Base-by-base conservation (phyloP, 2,329 filamentous ascomycete species). In the Talaromyces sp. region DNA sequence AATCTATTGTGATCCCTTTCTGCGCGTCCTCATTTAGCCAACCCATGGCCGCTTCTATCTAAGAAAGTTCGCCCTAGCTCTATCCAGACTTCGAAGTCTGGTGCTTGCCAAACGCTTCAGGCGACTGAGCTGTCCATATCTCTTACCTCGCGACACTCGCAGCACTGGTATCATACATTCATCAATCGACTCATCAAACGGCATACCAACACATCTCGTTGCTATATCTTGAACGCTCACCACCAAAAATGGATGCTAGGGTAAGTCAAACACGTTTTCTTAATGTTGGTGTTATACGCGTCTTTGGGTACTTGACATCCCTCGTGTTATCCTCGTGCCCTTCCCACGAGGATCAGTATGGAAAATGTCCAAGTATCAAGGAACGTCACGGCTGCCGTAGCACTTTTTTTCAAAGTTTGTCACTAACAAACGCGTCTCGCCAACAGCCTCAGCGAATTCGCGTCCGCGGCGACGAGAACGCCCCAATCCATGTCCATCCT, bases 391-490 rank as follows among this genome's bases (percentile, higher is more conserved):
- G 11, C 29, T 38, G 31, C 51, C 7, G 27, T 27, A 34, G 51
- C 29, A 17, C 27, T 22, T 34, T 72, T 64, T 54, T 40, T 65
- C n/a, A 69, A 15, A 54, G 58, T 67, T 51, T 53, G 38, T 61
- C 61, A 60, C 49, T 63, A 58, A 63, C 51, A 34, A 58, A 58
- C 51, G 29, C 51, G 61, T 56, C 25, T 25, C 7, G 15, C 27
- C 51, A 43, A 63, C 74, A 94, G 91, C 91, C 91, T 68, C 89
- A 90, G 77, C 86, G 90, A 78, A 78, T 88, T 75, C 85, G 86
- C 76, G 81, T 85, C 72, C 84, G 84, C 74, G 82, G 81, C 61
- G 90, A 92, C 80, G 92, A 96, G 79, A 95, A 95, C 77, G 79
- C 83, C 66, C 77, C 82, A 59, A 80, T 83, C 63, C 76, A 81